Conservation (phyloP, 495 filamentous ascomycete species). For the Trichoderma erinaceum region DNA sequence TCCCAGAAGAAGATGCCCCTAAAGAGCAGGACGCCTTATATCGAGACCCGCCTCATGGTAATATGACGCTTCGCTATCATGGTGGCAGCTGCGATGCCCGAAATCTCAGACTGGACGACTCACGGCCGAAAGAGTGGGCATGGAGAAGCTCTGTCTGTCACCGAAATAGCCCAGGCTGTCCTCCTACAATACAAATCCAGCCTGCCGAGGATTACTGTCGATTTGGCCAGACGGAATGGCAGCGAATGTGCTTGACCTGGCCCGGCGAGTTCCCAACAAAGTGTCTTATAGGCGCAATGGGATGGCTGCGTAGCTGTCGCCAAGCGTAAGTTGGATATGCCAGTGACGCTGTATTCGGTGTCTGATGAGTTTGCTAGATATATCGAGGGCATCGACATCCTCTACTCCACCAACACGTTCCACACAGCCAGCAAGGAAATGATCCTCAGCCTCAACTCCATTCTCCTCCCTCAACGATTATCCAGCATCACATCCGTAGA, state of each 20-base stretch:
- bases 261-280: slow-evolving; percentile 18
- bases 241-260: slow-evolving; percentile 15
- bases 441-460: slow-evolving; percentile 13
- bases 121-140: slow-evolving; percentile 17
- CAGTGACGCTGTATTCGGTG: neutral
- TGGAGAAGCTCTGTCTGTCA: slow-evolving; percentile 26
- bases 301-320: slow-evolving; percentile 23
- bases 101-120: slow-evolving; percentile 13
- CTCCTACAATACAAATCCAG: neutral
- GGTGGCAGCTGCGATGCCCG: neutral
- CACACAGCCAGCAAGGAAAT: slow-evolving; percentile 19
- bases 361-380: slow-evolving; percentile 16
- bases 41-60: neutral
- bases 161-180: neutral
- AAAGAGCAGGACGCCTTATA: neutral
- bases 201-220: slow-evolving; percentile 1
- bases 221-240: neutral
- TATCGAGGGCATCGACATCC: slow-evolving; percentile 20
- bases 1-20: neutral
- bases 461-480: slow-evolving; percentile 16
- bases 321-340: slow-evolving; percentile 18
- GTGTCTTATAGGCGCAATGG: slow-evolving; percentile 22
- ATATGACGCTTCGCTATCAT: neutral
- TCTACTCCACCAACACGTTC: slow-evolving; percentile 23
- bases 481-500: slow-evolving; percentile 17